phyloP scores from a whole-genome alignment of 2,329 filamentous ascomycete genomes.

The Fusarium buharicum region DNA sequence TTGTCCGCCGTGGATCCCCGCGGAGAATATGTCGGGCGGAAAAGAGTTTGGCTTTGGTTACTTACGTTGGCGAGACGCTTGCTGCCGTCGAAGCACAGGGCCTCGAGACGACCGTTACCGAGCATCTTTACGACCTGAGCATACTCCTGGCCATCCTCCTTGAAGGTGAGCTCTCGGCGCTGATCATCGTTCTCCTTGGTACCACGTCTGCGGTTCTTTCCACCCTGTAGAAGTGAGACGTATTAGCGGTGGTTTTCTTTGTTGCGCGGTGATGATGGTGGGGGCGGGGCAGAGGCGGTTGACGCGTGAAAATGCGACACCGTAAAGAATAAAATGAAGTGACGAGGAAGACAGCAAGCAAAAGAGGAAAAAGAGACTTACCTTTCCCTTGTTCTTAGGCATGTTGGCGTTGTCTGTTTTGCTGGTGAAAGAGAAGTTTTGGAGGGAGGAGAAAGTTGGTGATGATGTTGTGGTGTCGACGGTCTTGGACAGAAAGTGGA shows the following conservation, averaged over 20 bases:
- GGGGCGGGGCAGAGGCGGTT: slow-evolving; percentile 45
- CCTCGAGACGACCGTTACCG: slow-evolving; percentile 92
- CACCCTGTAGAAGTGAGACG: slow-evolving; percentile 70
- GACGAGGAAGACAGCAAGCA: background rate
- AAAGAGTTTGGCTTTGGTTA: slow-evolving; percentile 17
- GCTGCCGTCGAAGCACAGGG: slow-evolving; percentile 89
- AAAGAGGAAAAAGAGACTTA: slow-evolving; percentile 57
- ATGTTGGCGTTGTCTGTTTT: slow-evolving; percentile 62
- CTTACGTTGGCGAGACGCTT: slow-evolving; percentile 56
- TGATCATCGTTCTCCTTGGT: slow-evolving; percentile 99
- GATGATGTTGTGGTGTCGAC: slow-evolving; percentile 42
- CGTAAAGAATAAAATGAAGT: background rate
- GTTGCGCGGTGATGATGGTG: slow-evolving; percentile 37
- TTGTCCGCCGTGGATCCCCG: background rate
- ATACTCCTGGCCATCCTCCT: slow-evolving; percentile 89
- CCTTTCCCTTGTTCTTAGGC: slow-evolving; percentile 99
- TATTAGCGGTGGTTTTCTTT: slow-evolving; percentile 33
- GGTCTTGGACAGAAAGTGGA: slow-evolving; percentile 41
- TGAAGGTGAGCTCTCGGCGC: slow-evolving; percentile 98
- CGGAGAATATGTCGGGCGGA: slow-evolving; percentile 5
- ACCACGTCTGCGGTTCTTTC: slow-evolving; percentile 97
- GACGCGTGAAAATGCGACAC: slow-evolving; percentile 29
- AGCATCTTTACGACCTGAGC: slow-evolving; percentile 82
- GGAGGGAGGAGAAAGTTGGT: slow-evolving; percentile 27
- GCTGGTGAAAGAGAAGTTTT: slow-evolving; percentile 9